These are phyloP conservation scores for Rugonectria rugulosa DNA, from an alignment of 2,329 filamentous ascomycete genomes.

Conservation along the genomic window DNA sequence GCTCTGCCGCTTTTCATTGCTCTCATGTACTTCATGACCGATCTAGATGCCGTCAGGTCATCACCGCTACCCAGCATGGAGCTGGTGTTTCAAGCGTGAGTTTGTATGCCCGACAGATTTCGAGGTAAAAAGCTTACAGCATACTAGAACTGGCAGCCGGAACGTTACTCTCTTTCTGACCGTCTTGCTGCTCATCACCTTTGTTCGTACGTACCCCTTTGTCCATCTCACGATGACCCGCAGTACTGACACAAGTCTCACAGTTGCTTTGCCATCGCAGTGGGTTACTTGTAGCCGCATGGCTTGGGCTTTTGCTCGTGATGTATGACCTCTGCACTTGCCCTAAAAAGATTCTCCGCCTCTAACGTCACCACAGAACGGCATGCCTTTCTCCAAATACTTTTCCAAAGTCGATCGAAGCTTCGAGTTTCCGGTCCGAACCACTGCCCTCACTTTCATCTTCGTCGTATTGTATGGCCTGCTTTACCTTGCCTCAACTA, in stretches of 20 bases:
- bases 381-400: constrained; percentile 2
- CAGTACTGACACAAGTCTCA: too few species aligned
- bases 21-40: constrained; percentile 21
- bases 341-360: neutral
- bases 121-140: neutral
- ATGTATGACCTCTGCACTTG: neutral
- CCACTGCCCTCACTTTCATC: neutral
- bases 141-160: constrained; percentile 9
- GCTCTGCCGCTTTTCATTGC: constrained; percentile 15
- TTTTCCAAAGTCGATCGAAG: constrained; percentile 2
- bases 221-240: too few species aligned
- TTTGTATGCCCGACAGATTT: neutral
- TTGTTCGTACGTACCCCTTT: neutral
- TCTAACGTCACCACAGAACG: neutral
- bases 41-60: constrained; percentile 11
- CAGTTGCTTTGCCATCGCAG: constrained; percentile 7
- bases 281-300: constrained; percentile 11
- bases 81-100: constrained; percentile 19
- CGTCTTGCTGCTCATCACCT: constrained; percentile 6
- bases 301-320: constrained; percentile 13
- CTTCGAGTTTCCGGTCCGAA: constrained; percentile 3
- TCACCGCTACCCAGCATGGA: constrained; percentile 24
- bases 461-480: constrained; percentile 19
- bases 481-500: constrained; percentile 18
- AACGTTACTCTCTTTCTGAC: constrained; percentile 6